phyloP scores from a whole-genome alignment of 257 asterid species.

The Solanum neorickii region DNA sequence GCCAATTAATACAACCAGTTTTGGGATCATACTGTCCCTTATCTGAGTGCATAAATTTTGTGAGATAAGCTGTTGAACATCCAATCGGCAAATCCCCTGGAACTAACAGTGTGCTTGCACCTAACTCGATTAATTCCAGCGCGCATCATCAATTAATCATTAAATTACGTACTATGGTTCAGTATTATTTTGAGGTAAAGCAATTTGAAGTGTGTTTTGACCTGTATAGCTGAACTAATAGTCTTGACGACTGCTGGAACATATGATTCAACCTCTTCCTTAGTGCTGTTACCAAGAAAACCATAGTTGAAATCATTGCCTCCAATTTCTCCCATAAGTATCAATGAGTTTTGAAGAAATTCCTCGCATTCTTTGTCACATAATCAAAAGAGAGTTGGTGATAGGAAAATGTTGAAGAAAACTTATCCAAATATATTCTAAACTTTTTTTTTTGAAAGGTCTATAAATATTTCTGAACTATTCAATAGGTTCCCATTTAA shows the following conservation, averaged over 20 bases:
- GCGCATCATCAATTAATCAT: not conserved
- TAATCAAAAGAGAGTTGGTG: not conserved
- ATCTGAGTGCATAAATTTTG: conserved; percentile 11
- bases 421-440: not conserved
- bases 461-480: no score
- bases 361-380: conserved; percentile 13
- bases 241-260: conserved; percentile 11
- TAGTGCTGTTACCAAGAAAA: not conserved
- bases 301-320: conserved; percentile 47
- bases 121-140: conserved; percentile 38
- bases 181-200: not conserved
- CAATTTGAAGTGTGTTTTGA: not conserved
- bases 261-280: conserved; percentile 5
- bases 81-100: conserved; percentile 47
- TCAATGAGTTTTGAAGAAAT: conserved; percentile 18
- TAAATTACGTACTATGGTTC: not conserved
- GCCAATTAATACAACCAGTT: conserved; percentile 38
- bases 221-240: conserved; percentile 1
- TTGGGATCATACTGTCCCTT: conserved; percentile 12
- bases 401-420: not conserved
- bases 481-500: no score
- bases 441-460: no score
- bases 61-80: conserved; percentile 20
- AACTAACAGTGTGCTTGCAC: conserved; percentile 31
- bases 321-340: conserved; percentile 51